A percentile compares a stretch with the other conserved stretches of the same genome.
Evolutionary conservation across 1,139 yeast species (phyloP).

Genomic region (Scheffersomyces segobiensis): DNA sequence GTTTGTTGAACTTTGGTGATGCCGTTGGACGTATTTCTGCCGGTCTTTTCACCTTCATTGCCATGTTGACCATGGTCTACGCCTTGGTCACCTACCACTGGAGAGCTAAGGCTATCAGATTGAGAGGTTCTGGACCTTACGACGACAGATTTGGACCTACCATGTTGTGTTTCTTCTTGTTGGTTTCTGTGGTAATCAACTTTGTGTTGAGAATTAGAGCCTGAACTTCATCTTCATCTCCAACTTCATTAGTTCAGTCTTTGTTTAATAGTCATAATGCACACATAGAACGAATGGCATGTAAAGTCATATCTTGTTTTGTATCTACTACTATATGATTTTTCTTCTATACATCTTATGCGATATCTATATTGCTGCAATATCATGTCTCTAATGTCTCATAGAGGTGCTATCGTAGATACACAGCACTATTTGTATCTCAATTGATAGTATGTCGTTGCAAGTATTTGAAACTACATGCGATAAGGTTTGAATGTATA

Average conservation of each 20-base stretch:
- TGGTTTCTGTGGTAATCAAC: conserved; percentile 90
- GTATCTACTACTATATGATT: neutral
- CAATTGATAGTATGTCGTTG: neutral
- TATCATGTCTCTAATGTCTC: neutral
- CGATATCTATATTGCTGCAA: neutral
- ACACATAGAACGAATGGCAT: neutral
- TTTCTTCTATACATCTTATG: neutral
- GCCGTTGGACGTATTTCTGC: conserved; percentile 90
- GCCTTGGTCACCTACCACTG: conserved; percentile 96
- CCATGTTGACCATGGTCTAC: conserved; percentile 96
- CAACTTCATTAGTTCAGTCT: neutral
- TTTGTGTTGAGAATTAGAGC: conserved; percentile 80
- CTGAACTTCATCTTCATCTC: conserved; percentile 9
- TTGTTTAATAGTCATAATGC: neutral
- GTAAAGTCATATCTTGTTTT: neutral
- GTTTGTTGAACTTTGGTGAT: conserved; percentile 94
- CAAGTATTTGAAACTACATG: neutral
- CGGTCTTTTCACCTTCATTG: conserved; percentile 87
- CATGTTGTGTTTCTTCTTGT: conserved; percentile 90
- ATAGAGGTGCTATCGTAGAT: neutral
- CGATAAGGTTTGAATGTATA: neutral
- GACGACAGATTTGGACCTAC: conserved; percentile 99
- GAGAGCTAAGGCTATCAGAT: conserved; percentile 98
- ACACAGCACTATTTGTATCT: neutral
- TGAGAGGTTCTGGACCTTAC: conserved; percentile 97